Evolutionary conservation across 106 monocot genomes (phyloP).

Genomic region (Dioscorea alata): DNA sequence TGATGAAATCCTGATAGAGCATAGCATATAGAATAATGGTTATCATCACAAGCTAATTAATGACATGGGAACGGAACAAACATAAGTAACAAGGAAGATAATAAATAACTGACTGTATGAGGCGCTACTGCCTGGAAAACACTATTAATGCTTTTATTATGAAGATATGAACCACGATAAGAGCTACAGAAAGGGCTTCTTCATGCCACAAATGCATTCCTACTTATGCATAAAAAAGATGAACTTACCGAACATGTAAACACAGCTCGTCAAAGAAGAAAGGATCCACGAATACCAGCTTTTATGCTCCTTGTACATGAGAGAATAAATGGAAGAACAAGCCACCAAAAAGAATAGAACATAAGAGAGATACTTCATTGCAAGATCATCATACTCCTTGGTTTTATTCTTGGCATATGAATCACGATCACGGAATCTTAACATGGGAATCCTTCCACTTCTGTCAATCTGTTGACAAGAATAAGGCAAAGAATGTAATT

Average conservation of each 20-base stretch:
- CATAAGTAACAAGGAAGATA: too few species aligned
- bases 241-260: slow-evolving; percentile 96
- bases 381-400: slow-evolving; percentile 96
- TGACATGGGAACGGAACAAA: too few species aligned
- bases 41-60: too few species aligned
- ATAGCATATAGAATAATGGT: too few species aligned
- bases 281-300: slow-evolving; percentile 99
- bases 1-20: too few species aligned
- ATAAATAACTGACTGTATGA: too few species aligned
- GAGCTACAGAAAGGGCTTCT: too few species aligned
- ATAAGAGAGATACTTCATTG: slow-evolving; percentile 95
- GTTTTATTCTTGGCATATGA: slow-evolving; percentile 90
- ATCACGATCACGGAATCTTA: slow-evolving; percentile 82
- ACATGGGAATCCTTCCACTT: slow-evolving; percentile 77
- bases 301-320: slow-evolving; percentile 81
- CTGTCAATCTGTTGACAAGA: slow-evolving; percentile 62
- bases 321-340: slow-evolving; percentile 83
- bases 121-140: too few species aligned
- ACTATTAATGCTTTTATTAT: too few species aligned
- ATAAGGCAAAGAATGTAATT: not conserved
- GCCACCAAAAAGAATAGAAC: slow-evolving; percentile 73
- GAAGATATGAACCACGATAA: too few species aligned
- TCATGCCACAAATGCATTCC: too few species aligned
- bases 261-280: slow-evolving; percentile 85
- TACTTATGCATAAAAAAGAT: not conserved